Evolutionary conservation across 257 asterid genomes (phyloP), one percentile per base, ranked within the genome.

Genomic region (Buddleja alternifolia): DNA sequence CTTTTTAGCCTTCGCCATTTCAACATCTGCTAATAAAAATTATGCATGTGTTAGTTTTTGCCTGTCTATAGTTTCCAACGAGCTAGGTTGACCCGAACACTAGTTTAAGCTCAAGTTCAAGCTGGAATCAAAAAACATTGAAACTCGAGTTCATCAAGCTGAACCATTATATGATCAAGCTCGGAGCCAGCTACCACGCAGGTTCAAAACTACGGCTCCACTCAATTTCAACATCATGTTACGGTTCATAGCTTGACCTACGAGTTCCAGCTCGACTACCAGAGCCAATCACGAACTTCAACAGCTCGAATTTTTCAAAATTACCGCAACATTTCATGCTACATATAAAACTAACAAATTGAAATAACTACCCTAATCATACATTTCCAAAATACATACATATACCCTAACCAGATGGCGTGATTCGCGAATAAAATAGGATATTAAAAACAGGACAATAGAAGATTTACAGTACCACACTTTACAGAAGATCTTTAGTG

Each of bases 1-100:
- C 80, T 87, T 94, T 50, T 85, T 87, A 46, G 99, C 86, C 75
- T 94, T 94, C 47, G 99, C 99, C 99, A 94, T 93, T 73, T 51
- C 74, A 70, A 67, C 73, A 61, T 62, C 80, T 61, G 77, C 50
- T 19, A n/a, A 65, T 40, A 66, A 61, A 51, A 47, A 14, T 40
- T 2, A 2, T 32, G 68, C 19, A 51, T 32, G 58, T 10, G 40
- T 77, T 41, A 67, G 68, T 23, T 58, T 59, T 50, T 17, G 4
- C 72, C 45, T 10, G 21, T 10, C 20, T 41, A 60, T 20, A 50
- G 17, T 60, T 46, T 67, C 41, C 1, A 54, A 68, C 10, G 16
- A 57, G 44, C 60, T 57, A 41, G 29, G n/a, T 4, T 19, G 10
- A 60, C 1, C 14, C 47, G 17, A 50, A 29, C 15, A 56, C 47